Percentiles rank a stretch among this genome's conserved stretches.
Conservation (phyloP, 331 rosid genomes). For the Quercus phellos region DNA sequence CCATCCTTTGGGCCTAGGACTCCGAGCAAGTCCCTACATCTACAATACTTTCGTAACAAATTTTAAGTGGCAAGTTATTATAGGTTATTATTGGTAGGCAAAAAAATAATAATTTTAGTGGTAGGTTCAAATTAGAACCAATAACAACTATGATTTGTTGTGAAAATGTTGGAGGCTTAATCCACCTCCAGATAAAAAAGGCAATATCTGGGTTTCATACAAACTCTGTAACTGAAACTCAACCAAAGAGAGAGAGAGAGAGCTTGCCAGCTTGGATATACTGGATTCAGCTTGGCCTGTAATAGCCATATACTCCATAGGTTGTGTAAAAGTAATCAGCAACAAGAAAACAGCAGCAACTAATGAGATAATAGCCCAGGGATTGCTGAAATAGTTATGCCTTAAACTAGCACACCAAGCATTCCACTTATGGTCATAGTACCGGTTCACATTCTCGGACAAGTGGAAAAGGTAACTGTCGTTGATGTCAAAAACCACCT, state of each 20-base stretch:
- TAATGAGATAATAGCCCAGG: slow-evolving; percentile 78
- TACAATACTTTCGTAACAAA: too few species aligned
- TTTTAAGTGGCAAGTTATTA: too few species aligned
- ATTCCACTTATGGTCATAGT: slow-evolving; percentile 76
- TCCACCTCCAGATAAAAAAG: neutral
- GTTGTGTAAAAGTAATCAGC: slow-evolving; percentile 72
- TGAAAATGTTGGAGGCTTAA: too few species aligned
- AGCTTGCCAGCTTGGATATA: neutral
- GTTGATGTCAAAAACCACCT: slow-evolving; percentile 74
- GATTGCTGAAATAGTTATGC: slow-evolving; percentile 76
- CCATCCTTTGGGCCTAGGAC: too few species aligned
- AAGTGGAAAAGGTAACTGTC: slow-evolving; percentile 66
- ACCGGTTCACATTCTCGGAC: slow-evolving; percentile 60
- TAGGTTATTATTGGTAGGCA: too few species aligned
- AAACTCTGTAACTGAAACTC: neutral
- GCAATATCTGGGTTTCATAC: neutral
- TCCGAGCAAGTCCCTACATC: too few species aligned
- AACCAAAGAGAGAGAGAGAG: neutral
- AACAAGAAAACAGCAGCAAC: slow-evolving; percentile 72
- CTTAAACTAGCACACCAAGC: slow-evolving; percentile 76
- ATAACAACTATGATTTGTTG: too few species aligned
- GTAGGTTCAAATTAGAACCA: too few species aligned
- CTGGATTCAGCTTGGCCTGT: slow-evolving; percentile 36
- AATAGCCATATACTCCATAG: slow-evolving; percentile 58
- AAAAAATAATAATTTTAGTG: too few species aligned